A percentile compares a stretch with the other conserved stretches of the same genome.
These are phyloP conservation scores for Straminergon stramineum DNA, from an alignment of 225 moss, liverwort and hornwort genomes.

Conservation along the genomic window DNA sequence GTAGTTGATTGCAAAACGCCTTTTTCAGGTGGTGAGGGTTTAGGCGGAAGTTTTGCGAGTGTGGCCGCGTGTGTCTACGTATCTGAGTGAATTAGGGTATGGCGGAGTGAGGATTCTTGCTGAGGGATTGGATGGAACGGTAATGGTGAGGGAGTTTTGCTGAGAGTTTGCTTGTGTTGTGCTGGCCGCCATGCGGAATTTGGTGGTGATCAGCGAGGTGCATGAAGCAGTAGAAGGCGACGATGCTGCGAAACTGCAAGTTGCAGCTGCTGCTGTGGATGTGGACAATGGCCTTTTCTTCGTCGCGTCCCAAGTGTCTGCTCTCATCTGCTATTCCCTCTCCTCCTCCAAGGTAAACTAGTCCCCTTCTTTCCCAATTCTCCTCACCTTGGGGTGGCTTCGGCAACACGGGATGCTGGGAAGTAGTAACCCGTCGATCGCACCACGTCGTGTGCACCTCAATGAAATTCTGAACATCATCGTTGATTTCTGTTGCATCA, in stretches of 20 bases:
- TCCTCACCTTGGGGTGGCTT: not conserved
- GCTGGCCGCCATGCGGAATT: slow-evolving; percentile 36
- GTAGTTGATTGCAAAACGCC: not conserved
- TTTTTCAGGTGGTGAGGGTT: slow-evolving; percentile 4
- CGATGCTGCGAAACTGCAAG: slow-evolving; percentile 40
- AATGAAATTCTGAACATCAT: not conserved
- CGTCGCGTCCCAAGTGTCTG: slow-evolving; percentile 30
- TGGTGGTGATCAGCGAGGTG: slow-evolving; percentile 48
- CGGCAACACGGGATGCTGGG: not conserved
- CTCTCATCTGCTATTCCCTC: slow-evolving; percentile 39
- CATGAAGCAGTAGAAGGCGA: slow-evolving; percentile 30
- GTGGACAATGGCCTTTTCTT: slow-evolving; percentile 39
- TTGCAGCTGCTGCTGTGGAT: slow-evolving; percentile 42
- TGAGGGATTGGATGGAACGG: not conserved
- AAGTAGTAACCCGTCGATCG: not conserved
- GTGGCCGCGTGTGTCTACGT: not conserved
- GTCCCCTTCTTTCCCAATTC: not conserved
- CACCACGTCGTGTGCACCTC: not conserved
- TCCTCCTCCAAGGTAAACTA: slow-evolving; percentile 31
- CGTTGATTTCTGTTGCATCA: not conserved
- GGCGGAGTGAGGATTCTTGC: not conserved
- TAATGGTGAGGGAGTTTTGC: not conserved
- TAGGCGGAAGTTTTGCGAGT: not conserved
- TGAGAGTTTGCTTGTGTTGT: not conserved
- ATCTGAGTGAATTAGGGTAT: slow-evolving; percentile 9